These are phyloP conservation scores for Serpula lacrymans DNA, from an alignment of 768 basidiomycete species.

Conservation along the genomic window DNA sequence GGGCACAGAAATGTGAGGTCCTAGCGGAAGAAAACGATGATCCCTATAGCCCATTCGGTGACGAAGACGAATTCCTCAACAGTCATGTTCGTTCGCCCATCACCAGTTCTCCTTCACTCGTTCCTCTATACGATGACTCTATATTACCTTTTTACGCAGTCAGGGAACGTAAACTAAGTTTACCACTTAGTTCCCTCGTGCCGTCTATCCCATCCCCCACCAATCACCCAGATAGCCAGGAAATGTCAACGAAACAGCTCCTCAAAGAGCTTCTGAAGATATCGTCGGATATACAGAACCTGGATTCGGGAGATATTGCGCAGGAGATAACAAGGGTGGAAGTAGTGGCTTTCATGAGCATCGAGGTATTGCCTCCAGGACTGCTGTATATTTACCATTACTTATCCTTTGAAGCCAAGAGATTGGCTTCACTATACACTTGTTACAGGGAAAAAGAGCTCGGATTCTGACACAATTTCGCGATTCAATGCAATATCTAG, in stretches of 20 bases:
- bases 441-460: slow-evolving; percentile 61
- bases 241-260: slow-evolving; percentile 51
- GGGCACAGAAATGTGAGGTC: slow-evolving; percentile 70
- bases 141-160: slow-evolving; percentile 21
- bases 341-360: slow-evolving; percentile 64
- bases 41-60: slow-evolving; percentile 49
- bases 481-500: slow-evolving; percentile 76
- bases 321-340: slow-evolving; percentile 82
- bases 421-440: slow-evolving; percentile 84
- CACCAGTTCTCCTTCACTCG: slow-evolving; percentile 29
- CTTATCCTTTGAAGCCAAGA: slow-evolving; percentile 55
- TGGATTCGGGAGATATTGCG: slow-evolving; percentile 68
- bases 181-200: slow-evolving; percentile 51
- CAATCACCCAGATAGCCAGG: slow-evolving; percentile 26
- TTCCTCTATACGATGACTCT: slow-evolving; percentile 20
- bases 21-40: slow-evolving; percentile 62
- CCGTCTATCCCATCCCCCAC: slow-evolving; percentile 28
- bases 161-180: slow-evolving; percentile 70
- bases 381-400: slow-evolving; percentile 1
- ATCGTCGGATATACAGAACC: slow-evolving; percentile 51
- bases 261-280: slow-evolving; percentile 60
- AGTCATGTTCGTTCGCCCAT: slow-evolving; percentile 17
- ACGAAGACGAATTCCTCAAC: slow-evolving; percentile 40
- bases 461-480: slow-evolving; percentile 65
- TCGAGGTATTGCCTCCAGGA: slow-evolving; percentile 51